Evolutionary conservation across 1,284 basidiomycete species (phyloP).

Genomic region (Cutaneotrichosporon sp.): DNA sequence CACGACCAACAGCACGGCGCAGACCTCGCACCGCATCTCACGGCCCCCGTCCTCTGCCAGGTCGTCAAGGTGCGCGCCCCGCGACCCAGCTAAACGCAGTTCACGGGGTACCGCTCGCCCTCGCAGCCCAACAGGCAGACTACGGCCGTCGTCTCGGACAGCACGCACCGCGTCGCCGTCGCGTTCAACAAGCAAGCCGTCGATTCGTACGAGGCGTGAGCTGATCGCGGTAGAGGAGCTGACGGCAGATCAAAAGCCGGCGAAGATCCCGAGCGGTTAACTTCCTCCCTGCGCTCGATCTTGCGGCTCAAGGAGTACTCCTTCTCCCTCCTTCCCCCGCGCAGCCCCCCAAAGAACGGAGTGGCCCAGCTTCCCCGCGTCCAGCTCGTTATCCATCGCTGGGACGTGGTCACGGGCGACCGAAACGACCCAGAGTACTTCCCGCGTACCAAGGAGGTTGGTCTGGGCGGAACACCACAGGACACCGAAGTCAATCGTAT

Average conservation of each 20-base stretch:
- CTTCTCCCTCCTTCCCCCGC: constrained; percentile 4
- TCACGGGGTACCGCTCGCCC: constrained; percentile 22
- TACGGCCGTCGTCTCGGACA: constrained; percentile 29
- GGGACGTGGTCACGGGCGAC: constrained; percentile 30
- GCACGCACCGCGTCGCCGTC: constrained; percentile 30
- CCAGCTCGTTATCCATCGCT: constrained; percentile 31
- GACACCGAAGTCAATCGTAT: constrained; percentile 27
- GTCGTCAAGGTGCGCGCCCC: constrained; percentile 27
- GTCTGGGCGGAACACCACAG: constrained; percentile 9
- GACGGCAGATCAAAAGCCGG: constrained; percentile 23
- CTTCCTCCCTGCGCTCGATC: constrained; percentile 31
- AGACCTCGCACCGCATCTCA: constrained; percentile 20
- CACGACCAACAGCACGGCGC: constrained; percentile 39
- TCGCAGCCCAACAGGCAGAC: constrained; percentile 19
- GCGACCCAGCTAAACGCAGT: constrained; percentile 18
- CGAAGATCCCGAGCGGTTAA: constrained; percentile 27
- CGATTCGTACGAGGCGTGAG: constrained; percentile 36
- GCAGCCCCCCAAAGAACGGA: neutral
- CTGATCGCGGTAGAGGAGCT: neutral
- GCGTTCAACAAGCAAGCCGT: constrained; percentile 33
- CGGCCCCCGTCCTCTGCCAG: constrained; percentile 27
- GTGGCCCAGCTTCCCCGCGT: constrained; percentile 18
- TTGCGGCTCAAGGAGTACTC: constrained; percentile 28
- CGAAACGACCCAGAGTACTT: constrained; percentile 31
- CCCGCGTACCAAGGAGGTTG: constrained; percentile 20